Evolutionary conservation across 2,329 filamentous ascomycete species (phyloP), one percentile per base, ranked within the genome.

Genomic region (Pseudocercospora vitis): DNA sequence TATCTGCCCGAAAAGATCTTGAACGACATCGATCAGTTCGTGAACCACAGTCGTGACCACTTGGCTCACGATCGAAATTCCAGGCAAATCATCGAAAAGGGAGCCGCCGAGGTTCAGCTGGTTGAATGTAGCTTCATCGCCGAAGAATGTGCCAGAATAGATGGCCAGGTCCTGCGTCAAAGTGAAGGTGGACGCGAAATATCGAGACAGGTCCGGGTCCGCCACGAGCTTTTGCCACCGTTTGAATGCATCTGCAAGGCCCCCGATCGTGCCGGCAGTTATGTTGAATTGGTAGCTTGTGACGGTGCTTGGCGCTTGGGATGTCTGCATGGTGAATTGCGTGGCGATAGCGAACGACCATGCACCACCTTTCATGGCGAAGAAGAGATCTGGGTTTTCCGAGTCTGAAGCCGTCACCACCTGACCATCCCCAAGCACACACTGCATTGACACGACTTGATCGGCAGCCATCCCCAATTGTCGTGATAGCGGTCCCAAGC

Each of bases 391-490:
- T 3, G 58, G 32, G 49, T 63, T 53, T 8, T 57, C 46, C 9
- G 48, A 51, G 1, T 57, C 66, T 0, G 76, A 78, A 0, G 70
- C 69, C 2, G 54, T 69, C 6, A 73, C 65, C 18, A 73, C 60
- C 5, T 55, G 57, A 0, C 74, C 74, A 49, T 73, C 63, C 0
- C 72, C 73, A 6, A 76, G 66, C 1, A 76, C 74, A 0, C 76
- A 63, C 8, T 66, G 65, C 3, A 65, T 71, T 0, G 68, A 66
- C 0, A 65, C 70, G 8, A 82, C 70, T 53, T 76, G 73, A 64
- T 81, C 79, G 33, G 79, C 75, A 0, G 73, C 73, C 8, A 85
- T 70, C 0, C 84, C 84, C 50, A 81, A 71, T 18, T 71, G 70
- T 1, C 80, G 77, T 23, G 73, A 77, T n/a, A 85, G 68, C 66